Percentiles rank a stretch among this genome's conserved stretches.
Conservation (phyloP, 2,329 filamentous ascomycete genomes). For the Aspergillus ruber region DNA sequence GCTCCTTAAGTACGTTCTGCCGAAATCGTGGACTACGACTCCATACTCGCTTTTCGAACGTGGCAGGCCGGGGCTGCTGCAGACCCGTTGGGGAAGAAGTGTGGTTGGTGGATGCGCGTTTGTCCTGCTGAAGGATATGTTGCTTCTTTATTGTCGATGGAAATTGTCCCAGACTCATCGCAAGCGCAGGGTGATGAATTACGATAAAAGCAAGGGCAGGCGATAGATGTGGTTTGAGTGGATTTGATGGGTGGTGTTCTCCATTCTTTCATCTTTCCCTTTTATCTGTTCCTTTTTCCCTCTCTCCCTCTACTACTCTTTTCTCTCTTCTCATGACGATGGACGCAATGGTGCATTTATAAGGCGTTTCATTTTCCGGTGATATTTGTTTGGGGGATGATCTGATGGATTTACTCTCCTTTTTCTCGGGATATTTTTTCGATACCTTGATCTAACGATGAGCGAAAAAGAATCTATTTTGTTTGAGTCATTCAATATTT, state of each 20-base stretch:
- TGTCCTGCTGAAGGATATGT: constrained; percentile 69
- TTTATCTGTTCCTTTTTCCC: background rate
- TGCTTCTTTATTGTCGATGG: constrained; percentile 54
- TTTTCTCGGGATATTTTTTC: constrained; percentile 1
- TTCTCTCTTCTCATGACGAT: constrained; percentile 7
- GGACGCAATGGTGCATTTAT: constrained; percentile 15
- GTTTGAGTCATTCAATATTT: no score
- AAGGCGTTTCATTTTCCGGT: constrained; percentile 12
- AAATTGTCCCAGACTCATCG: constrained; percentile 43
- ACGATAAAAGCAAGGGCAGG: constrained; percentile 35
- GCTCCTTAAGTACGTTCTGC: constrained; percentile 61
- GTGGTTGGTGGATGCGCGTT: constrained; percentile 83
- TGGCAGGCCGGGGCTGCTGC: constrained; percentile 60
- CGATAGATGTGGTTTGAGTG: constrained; percentile 5
- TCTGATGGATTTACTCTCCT: constrained; percentile 4
- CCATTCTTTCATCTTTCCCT: constrained; percentile 1
- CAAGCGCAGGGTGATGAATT: constrained; percentile 42
- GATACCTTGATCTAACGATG: background rate
- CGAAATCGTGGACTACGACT: constrained; percentile 58
- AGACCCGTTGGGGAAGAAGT: constrained; percentile 82
- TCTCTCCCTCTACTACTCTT: background rate
- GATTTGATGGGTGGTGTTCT: background rate
- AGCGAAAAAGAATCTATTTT: background rate
- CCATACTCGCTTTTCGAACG: constrained; percentile 32
- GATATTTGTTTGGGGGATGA: constrained; percentile 1